These are phyloP conservation scores for Fusarium sp. DNA, from an alignment of 2,329 filamentous ascomycete species.

Conservation along the genomic window DNA sequence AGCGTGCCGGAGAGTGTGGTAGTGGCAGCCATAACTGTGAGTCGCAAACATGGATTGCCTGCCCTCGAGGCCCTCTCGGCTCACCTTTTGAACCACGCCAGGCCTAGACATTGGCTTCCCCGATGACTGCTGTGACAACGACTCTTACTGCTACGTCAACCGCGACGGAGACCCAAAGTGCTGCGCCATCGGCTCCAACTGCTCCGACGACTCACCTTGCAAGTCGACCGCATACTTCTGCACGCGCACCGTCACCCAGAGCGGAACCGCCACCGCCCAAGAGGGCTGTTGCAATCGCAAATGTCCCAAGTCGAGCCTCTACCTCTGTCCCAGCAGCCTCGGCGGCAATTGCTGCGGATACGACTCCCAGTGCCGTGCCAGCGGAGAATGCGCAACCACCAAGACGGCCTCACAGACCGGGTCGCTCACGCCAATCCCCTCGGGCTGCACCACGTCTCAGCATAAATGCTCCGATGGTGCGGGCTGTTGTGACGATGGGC, in stretches of 20 bases:
- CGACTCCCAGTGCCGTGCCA: conserved; percentile 59
- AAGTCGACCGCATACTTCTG: conserved; percentile 54
- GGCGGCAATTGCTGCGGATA: conserved; percentile 68
- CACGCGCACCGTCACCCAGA: conserved; percentile 48
- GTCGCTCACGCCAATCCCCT: conserved; percentile 54
- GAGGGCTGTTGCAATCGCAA: conserved; percentile 58
- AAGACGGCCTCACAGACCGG: conserved; percentile 44
- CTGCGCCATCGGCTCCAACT: conserved; percentile 61
- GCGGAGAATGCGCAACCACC: conserved; percentile 55
- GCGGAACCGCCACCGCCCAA: conserved; percentile 47
- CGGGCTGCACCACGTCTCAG: conserved; percentile 63
- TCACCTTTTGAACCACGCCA: conserved; percentile 37
- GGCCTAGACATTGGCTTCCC: conserved; percentile 60
- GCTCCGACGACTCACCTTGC: conserved; percentile 57
- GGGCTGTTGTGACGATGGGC: conserved; percentile 66
- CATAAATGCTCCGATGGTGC: conserved; percentile 61
- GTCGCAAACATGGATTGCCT: conserved; percentile 16
- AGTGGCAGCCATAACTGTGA: conserved; percentile 52
- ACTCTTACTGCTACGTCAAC: conserved; percentile 63
- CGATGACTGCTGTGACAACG: conserved; percentile 60
- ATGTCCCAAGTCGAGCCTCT: conserved; percentile 60
- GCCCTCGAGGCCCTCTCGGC: neutral
- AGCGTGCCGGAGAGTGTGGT: conserved; percentile 49
- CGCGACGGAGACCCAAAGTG: conserved; percentile 54
- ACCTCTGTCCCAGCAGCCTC: conserved; percentile 60